Conservation (phyloP, 176 grass and related monocot genomes). For the Zoysia pacifica region DNA sequence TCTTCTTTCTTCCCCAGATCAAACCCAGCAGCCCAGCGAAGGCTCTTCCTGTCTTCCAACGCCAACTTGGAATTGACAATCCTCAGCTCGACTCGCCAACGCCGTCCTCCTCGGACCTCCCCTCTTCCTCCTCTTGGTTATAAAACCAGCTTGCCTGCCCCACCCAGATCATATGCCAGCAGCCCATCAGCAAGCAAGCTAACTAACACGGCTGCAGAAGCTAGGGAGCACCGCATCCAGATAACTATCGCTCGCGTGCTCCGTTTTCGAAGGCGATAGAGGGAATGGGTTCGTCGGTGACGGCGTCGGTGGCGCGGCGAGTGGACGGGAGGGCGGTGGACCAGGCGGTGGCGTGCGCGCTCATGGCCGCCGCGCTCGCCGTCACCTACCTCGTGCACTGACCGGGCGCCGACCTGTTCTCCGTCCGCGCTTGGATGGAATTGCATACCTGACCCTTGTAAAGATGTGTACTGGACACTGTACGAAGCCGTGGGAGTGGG, state of each 20-base stretch:
- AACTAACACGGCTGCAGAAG: neutral
- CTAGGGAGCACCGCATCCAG: neutral
- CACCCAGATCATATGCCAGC: neutral
- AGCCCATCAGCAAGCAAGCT: neutral
- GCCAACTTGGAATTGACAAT: neutral
- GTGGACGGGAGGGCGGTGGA: constrained; percentile 28
- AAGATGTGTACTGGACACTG: too few species aligned
- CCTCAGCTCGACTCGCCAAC: neutral
- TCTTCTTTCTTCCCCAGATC: too few species aligned
- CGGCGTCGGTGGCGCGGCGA: neutral
- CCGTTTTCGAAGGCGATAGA: neutral
- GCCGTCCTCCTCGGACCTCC: neutral
- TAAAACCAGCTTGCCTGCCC: neutral
- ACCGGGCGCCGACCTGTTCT: neutral
- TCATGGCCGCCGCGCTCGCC: constrained; percentile 49
- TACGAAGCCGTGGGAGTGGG: too few species aligned
- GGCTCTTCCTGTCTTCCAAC: neutral
- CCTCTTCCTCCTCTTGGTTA: neutral
- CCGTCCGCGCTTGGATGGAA: too few species aligned
- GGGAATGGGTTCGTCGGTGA: neutral
- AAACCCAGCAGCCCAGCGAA: too few species aligned
- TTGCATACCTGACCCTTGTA: too few species aligned
- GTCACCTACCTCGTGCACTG: constrained; percentile 52
- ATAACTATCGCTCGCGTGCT: neutral
- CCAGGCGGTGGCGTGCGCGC: constrained; percentile 45